phyloP scores from a whole-genome alignment of 1,139 yeast species.

The Barnettozyma hawaiiensis region DNA sequence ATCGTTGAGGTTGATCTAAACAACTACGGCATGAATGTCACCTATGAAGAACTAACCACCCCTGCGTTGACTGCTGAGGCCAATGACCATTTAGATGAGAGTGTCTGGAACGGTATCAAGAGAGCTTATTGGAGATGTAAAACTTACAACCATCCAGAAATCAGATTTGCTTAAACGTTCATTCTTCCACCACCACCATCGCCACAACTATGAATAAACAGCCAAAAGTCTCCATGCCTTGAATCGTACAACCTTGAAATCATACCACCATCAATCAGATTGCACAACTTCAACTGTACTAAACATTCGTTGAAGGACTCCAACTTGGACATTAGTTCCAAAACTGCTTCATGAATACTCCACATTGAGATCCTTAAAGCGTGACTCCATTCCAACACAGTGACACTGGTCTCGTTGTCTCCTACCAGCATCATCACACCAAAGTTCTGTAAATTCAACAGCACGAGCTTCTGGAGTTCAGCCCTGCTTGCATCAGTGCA shows the following conservation, averaged over 20 bases:
- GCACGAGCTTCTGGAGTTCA: not conserved
- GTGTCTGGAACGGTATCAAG: slow-evolving; percentile 67
- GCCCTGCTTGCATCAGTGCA: not conserved
- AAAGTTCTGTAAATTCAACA: not conserved
- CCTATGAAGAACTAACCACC: slow-evolving; percentile 18
- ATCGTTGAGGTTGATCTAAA: slow-evolving; percentile 75
- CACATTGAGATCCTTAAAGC: not conserved
- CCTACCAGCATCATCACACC: not conserved
- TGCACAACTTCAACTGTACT: not conserved
- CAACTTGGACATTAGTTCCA: not conserved
- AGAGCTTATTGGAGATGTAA: slow-evolving; percentile 75
- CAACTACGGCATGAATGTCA: slow-evolving; percentile 61
- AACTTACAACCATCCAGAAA: slow-evolving; percentile 59
- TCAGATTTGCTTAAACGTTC: slow-evolving; percentile 36
- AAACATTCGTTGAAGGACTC: not conserved
- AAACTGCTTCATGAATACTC: not conserved
- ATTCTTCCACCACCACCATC: too few relatives aligned
- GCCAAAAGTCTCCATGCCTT: not conserved
- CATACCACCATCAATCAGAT: slow-evolving; percentile 1
- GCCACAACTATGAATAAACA: not conserved
- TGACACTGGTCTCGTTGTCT: not conserved
- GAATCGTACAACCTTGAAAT: not conserved
- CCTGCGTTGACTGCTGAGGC: slow-evolving; percentile 18
- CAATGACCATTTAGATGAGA: slow-evolving; percentile 28
- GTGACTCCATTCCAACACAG: not conserved